Conservation (phyloP, 495 filamentous ascomycete genomes). For the Aspergillus haitiensis region DNA sequence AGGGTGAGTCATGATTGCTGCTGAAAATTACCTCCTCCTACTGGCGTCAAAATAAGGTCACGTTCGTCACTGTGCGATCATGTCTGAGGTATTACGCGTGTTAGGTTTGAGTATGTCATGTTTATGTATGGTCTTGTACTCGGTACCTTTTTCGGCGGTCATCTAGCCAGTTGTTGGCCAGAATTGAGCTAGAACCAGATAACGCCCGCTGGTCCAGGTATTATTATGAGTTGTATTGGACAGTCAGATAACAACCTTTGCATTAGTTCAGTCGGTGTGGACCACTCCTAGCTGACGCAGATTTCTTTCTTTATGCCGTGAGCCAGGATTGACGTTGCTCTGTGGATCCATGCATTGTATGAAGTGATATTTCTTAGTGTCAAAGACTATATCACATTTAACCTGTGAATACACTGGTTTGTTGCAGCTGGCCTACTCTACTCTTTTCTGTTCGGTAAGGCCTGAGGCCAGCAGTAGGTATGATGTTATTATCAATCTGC, state of each 20-base stretch:
- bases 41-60: background rate
- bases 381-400: too few species aligned
- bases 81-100: background rate
- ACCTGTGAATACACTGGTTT: too few species aligned
- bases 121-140: slow-evolving; percentile 16
- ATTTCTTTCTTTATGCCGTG: background rate
- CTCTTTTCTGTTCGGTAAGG: too few species aligned
- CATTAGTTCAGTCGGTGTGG: background rate
- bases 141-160: slow-evolving; percentile 3
- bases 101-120: slow-evolving; percentile 15
- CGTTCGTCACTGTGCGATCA: background rate
- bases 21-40: too few species aligned
- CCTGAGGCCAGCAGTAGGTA: too few species aligned
- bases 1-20: background rate
- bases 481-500: too few species aligned
- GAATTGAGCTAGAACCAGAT: background rate
- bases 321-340: background rate
- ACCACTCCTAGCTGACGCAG: background rate
- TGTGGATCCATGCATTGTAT: background rate
- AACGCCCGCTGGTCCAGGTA: slow-evolving; percentile 3
- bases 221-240: slow-evolving; percentile 13
- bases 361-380: too few species aligned
- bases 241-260: slow-evolving; percentile 5
- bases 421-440: too few species aligned
- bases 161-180: background rate